Evolutionary conservation across 306 rosid genomes (phyloP).

Genomic region (Sicyos baderoa): DNA sequence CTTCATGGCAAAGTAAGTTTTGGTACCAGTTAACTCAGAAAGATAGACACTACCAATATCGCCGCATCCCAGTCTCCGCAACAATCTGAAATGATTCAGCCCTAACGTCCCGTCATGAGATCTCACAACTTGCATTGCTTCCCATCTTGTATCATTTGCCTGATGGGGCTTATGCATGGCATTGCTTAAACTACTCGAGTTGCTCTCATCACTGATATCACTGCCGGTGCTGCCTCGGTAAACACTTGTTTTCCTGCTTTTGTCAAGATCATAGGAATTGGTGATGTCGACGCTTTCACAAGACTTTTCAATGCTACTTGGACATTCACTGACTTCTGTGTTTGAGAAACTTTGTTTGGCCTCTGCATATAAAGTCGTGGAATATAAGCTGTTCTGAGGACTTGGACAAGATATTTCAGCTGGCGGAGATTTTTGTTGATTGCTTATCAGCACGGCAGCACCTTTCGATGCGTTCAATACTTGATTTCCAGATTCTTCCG

Average conservation of each 20-base stretch:
- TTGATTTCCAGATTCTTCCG: constrained; percentile 33
- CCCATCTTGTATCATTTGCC: constrained; percentile 89
- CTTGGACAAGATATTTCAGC: constrained; percentile 47
- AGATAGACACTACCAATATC: constrained; percentile 87
- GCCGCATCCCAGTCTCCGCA: constrained; percentile 80
- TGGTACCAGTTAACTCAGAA: constrained; percentile 69
- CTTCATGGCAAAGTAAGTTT: constrained; percentile 90
- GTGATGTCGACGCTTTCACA: constrained; percentile 48
- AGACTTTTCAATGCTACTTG: constrained; percentile 62
- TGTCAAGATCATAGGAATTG: constrained; percentile 47
- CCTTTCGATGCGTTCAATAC: constrained; percentile 32
- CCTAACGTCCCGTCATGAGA: constrained; percentile 56
- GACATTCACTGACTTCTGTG: constrained; percentile 62
- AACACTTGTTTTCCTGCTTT: constrained; percentile 80
- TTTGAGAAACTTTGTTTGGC: constrained; percentile 77
- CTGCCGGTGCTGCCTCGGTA: constrained; percentile 85
- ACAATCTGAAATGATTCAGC: constrained; percentile 63
- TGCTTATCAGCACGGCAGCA: constrained; percentile 30
- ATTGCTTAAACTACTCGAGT: constrained; percentile 64
- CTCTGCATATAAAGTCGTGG: constrained; percentile 63
- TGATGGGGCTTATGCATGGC: constrained; percentile 74
- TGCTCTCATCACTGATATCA: constrained; percentile 83
- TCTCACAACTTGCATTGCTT: constrained; percentile 75
- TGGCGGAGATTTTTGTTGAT: constrained; percentile 30
- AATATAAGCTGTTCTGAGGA: constrained; percentile 70